Evolutionary conservation across 2,329 filamentous ascomycete species (phyloP).

Genomic region (Colletotrichum tofieldiae): DNA sequence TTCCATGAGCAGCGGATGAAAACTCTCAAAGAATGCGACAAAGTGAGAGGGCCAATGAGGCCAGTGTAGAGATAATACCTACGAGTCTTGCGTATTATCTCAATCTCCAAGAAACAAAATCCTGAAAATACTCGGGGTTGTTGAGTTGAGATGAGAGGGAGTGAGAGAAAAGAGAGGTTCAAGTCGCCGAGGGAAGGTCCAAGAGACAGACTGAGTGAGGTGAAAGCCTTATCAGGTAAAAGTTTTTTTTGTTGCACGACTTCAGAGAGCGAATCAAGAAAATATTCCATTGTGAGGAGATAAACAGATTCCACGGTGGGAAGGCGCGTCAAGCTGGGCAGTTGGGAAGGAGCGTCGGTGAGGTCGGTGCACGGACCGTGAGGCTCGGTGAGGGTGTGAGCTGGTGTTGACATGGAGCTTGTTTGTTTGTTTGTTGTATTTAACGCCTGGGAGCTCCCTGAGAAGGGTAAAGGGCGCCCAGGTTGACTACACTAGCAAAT

Average conservation of each 20-base stretch:
- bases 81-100: not conserved
- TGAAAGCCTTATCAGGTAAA: no score
- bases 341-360: conserved; percentile 22
- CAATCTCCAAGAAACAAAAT: not conserved
- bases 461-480: no score
- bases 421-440: no score
- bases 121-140: not conserved
- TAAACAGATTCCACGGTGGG: not conserved
- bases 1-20: not conserved
- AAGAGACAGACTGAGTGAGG: not conserved
- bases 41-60: not conserved
- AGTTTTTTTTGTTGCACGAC: no score
- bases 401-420: not conserved
- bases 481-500: no score
- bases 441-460: no score
- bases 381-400: not conserved
- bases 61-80: not conserved
- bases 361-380: conserved; percentile 8
- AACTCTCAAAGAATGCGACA: not conserved
- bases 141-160: no score
- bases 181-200: not conserved
- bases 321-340: not conserved
- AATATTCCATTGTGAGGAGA: not conserved
- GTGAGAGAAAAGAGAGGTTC: not conserved
- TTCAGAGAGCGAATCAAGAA: no score